Evolutionary conservation across 148 eudicot species (phyloP).

Genomic region (Dianthus caryophyllus): DNA sequence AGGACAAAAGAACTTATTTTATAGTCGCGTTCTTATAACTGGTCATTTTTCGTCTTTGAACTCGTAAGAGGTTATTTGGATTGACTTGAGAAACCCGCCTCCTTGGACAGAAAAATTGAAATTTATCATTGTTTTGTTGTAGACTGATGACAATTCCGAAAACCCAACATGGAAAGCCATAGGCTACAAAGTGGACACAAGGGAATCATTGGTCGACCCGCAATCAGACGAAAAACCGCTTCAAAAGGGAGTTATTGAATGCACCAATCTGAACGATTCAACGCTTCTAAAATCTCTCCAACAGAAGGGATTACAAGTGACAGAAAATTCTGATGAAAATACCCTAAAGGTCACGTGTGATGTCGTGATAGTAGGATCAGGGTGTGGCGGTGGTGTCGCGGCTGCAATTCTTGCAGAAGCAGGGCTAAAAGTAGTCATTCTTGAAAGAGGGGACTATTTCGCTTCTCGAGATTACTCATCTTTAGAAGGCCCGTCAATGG

Average conservation of each 20-base stretch:
- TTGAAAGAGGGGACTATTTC: conserved; percentile 76
- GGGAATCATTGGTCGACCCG: conserved; percentile 22
- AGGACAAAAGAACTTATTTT: too few relatives aligned
- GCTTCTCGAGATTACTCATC: conserved; percentile 54
- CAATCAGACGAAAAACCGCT: conserved; percentile 50
- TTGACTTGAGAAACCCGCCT: too few relatives aligned
- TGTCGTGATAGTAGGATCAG: conserved; percentile 77
- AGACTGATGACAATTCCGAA: conserved; percentile 60
- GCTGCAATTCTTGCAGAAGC: conserved; percentile 65
- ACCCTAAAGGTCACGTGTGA: conserved; percentile 55
- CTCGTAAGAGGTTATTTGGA: too few relatives aligned
- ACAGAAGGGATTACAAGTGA: conserved; percentile 51
- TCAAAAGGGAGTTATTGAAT: conserved; percentile 65
- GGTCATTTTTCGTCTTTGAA: too few relatives aligned
- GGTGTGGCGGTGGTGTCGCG: conserved; percentile 88
- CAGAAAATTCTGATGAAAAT: conserved; percentile 30
- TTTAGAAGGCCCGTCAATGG: conserved; percentile 69
- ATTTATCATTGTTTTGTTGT: conserved; percentile 16
- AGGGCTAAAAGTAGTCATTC: conserved; percentile 59
- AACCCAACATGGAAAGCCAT: conserved; percentile 79
- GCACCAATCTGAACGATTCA: conserved; percentile 38
- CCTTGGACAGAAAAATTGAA: too few relatives aligned
- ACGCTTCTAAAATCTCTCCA: conserved; percentile 44
- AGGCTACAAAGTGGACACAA: conserved; percentile 54
- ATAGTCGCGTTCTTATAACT: too few relatives aligned